Evolutionary conservation across 345 rosid species (phyloP).

Genomic region (Noccaea bulbosa): DNA sequence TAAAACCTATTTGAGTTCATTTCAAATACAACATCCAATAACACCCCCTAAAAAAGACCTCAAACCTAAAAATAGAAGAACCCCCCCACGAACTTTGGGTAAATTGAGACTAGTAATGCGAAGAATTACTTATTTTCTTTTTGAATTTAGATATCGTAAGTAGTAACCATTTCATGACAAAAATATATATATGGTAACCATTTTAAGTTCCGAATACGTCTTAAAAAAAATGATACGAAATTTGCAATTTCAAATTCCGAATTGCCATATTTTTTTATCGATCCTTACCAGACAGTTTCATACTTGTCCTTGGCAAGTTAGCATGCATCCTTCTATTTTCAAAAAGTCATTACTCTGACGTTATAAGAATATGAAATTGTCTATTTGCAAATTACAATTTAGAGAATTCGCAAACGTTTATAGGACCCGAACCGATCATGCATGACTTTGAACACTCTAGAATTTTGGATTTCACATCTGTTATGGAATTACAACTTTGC

Average conservation of each 20-base stretch:
- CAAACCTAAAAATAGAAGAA: conserved; percentile 23
- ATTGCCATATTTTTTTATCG: too few relatives aligned
- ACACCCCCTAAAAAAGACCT: not conserved
- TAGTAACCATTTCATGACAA: too few relatives aligned
- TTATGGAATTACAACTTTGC: conserved; percentile 1
- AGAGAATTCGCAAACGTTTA: not conserved
- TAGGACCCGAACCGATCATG: not conserved
- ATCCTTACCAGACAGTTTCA: too few relatives aligned
- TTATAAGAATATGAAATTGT: not conserved
- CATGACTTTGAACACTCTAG: not conserved
- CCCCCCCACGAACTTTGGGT: conserved; percentile 16
- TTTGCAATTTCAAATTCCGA: too few relatives aligned
- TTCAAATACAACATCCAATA: too few relatives aligned
- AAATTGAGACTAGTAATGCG: not conserved
- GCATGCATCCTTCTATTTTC: too few relatives aligned
- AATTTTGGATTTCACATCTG: not conserved
- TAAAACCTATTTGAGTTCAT: too few relatives aligned
- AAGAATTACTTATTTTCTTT: not conserved
- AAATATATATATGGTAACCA: not conserved
- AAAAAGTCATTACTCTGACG: too few relatives aligned
- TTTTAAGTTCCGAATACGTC: not conserved
- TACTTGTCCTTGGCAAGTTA: too few relatives aligned
- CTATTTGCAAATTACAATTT: not conserved
- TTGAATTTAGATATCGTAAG: not conserved
- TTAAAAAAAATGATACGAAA: too few relatives aligned